phyloP scores from a whole-genome alignment of 208 protist species.

The Leishmania aethiopica region DNA sequence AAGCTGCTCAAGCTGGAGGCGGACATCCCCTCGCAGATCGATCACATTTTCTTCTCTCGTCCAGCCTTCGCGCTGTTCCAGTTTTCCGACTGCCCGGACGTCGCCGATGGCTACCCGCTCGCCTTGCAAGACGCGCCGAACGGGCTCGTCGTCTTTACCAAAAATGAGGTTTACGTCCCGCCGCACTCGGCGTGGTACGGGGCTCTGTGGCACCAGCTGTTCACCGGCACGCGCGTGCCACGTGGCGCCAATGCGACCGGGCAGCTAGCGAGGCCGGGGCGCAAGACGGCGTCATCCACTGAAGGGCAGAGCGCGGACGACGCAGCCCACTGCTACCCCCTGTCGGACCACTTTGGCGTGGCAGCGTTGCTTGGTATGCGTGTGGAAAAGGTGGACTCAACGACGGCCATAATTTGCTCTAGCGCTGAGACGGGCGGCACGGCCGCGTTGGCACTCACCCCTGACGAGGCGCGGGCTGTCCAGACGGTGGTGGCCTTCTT shows the following conservation, averaged over 20 bases:
- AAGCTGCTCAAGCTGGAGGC: conserved; percentile 73
- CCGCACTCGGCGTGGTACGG: conserved; percentile 24
- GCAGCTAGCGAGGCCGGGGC: background rate
- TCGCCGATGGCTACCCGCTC: conserved; percentile 41
- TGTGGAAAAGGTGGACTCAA: conserved; percentile 12
- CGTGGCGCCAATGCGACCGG: background rate
- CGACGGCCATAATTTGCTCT: background rate
- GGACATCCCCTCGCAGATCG: conserved; percentile 83
- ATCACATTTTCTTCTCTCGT: conserved; percentile 81
- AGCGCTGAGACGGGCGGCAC: background rate
- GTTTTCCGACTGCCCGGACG: conserved; percentile 82
- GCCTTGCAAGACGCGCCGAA: conserved; percentile 35
- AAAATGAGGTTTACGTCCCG: conserved; percentile 50
- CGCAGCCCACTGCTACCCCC: conserved; percentile 36
- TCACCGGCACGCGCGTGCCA: conserved; percentile 15
- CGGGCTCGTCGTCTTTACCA: conserved; percentile 80
- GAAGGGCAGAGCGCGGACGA: background rate
- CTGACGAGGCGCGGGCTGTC: conserved; percentile 52
- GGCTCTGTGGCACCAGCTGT: conserved; percentile 22
- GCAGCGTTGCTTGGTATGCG: conserved; percentile 56
- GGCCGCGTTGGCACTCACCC: conserved; percentile 13
- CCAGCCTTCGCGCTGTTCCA: conserved; percentile 48
- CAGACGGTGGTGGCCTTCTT: conserved; percentile 46
- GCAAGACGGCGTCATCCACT: background rate
- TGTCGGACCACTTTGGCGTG: conserved; percentile 92